Percentiles rank a stretch among this genome's conserved stretches.
phyloP scores from a whole-genome alignment of 2,329 filamentous ascomycete species.

The Byssoonygena ceratinophila region DNA sequence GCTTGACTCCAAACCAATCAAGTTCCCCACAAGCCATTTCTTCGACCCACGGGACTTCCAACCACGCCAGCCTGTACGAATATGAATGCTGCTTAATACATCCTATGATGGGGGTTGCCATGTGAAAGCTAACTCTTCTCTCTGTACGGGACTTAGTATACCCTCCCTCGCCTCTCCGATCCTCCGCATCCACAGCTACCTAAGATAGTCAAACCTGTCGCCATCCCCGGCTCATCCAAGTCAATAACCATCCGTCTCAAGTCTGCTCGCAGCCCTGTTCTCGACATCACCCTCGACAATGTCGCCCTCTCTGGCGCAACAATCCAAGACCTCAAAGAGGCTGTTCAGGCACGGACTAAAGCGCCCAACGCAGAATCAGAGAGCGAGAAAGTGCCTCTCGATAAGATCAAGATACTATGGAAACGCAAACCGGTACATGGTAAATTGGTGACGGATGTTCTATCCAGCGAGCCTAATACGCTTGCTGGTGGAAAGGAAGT shows the following conservation, averaged over 20 bases:
- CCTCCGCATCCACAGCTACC: constrained; percentile 36
- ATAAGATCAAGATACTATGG: constrained; percentile 75
- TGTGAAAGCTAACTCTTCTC: neutral
- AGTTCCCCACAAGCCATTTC: constrained; percentile 81
- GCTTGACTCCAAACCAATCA: constrained; percentile 66
- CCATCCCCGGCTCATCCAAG: constrained; percentile 32
- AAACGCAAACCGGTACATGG: constrained; percentile 79
- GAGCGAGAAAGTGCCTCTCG: constrained; percentile 34
- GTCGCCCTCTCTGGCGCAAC: constrained; percentile 57
- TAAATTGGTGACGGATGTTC: constrained; percentile 64
- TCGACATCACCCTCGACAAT: constrained; percentile 54
- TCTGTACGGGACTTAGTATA: constrained; percentile 32
- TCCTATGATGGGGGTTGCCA: neutral
- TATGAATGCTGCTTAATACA: constrained; percentile 12
- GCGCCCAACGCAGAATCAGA: constrained; percentile 40
- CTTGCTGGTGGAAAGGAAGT: constrained; percentile 39
- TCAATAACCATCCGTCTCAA: constrained; percentile 30
- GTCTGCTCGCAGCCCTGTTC: constrained; percentile 60
- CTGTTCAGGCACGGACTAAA: constrained; percentile 51
- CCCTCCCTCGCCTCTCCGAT: constrained; percentile 37
- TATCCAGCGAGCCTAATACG: constrained; percentile 45
- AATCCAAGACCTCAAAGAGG: constrained; percentile 65
- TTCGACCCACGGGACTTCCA: constrained; percentile 74
- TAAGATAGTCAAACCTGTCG: constrained; percentile 29
- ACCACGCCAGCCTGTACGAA: constrained; percentile 60